These are phyloP conservation scores for Zygosaccharomyces pseudobailii DNA, from an alignment of 1,139 yeast species.

Conservation along the genomic window DNA sequence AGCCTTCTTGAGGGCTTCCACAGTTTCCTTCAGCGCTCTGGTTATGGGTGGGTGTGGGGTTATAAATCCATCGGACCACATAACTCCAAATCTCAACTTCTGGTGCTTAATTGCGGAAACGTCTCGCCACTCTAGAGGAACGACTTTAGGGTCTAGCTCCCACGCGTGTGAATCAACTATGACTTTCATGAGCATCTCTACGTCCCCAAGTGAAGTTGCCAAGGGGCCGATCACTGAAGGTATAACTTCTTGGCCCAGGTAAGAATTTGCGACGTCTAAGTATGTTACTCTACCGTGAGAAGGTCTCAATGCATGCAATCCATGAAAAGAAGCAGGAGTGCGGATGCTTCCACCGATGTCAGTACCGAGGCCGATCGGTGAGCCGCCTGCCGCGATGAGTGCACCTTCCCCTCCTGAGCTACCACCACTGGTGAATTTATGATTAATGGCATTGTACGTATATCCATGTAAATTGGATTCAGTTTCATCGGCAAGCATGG, in stretches of 20 bases:
- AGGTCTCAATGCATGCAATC: constrained; percentile 52
- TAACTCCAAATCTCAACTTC: constrained; percentile 42
- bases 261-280: constrained; percentile 48
- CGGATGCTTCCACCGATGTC: constrained; percentile 64
- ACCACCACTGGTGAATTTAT: constrained; percentile 48
- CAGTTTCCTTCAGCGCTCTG: constrained; percentile 43
- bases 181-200: constrained; percentile 54
- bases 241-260: constrained; percentile 52
- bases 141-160: constrained; percentile 45
- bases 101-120: constrained; percentile 39
- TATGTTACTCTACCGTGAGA: constrained; percentile 48
- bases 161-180: constrained; percentile 59
- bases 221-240: constrained; percentile 56
- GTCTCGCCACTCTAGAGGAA: constrained; percentile 55
- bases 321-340: constrained; percentile 52
- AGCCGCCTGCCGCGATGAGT: constrained; percentile 45
- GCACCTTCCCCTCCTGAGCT: constrained; percentile 64
- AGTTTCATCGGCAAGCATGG: constrained; percentile 52
- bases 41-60: constrained; percentile 54
- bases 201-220: constrained; percentile 56
- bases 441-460: constrained; percentile 46
- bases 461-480: constrained; percentile 44
- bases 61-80: constrained; percentile 44
- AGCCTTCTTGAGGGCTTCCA: constrained; percentile 38
- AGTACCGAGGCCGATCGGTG: constrained; percentile 53